phyloP scores from a whole-genome alignment of 148 eudicot genomes.

The Camellia sinensis region DNA sequence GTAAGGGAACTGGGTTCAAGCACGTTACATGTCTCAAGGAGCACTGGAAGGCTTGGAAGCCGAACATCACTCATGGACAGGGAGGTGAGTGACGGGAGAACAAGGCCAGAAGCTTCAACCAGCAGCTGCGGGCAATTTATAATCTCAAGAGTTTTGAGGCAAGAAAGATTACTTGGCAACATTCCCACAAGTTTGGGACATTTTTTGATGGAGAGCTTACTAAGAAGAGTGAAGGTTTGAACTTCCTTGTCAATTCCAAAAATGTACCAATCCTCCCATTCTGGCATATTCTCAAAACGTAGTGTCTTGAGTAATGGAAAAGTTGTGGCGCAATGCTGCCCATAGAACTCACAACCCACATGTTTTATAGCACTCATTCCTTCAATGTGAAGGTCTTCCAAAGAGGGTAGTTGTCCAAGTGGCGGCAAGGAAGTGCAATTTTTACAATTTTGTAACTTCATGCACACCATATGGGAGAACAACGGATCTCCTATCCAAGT shows the following conservation, averaged over 20 bases:
- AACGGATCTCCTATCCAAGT: conserved; percentile 7
- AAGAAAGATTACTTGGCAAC: too few relatives aligned
- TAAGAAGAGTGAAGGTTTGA: conserved; percentile 12
- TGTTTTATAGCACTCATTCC: neutral
- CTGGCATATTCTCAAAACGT: conserved; percentile 15
- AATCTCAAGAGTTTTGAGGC: too few relatives aligned
- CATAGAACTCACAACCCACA: conserved; percentile 24
- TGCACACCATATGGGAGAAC: neutral
- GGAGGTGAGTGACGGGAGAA: too few relatives aligned
- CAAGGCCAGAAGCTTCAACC: too few relatives aligned
- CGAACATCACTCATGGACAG: too few relatives aligned
- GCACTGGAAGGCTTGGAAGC: too few relatives aligned
- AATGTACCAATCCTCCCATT: conserved; percentile 19
- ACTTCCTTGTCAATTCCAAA: neutral
- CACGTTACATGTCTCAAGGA: too few relatives aligned
- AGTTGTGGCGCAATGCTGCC: conserved; percentile 1
- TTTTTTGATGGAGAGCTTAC: conserved; percentile 13
- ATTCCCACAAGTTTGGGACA: conserved; percentile 15
- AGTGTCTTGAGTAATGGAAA: conserved; percentile 23
- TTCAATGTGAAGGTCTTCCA: conserved; percentile 9
- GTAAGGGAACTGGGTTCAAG: too few relatives aligned
- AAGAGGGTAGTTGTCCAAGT: conserved; percentile 10
- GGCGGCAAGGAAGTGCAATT: conserved; percentile 15
- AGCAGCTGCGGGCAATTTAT: too few relatives aligned
- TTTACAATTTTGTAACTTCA: conserved; percentile 9